Conservation (phyloP, 208 protist species). For the Trypanosoma lewisi region DNA sequence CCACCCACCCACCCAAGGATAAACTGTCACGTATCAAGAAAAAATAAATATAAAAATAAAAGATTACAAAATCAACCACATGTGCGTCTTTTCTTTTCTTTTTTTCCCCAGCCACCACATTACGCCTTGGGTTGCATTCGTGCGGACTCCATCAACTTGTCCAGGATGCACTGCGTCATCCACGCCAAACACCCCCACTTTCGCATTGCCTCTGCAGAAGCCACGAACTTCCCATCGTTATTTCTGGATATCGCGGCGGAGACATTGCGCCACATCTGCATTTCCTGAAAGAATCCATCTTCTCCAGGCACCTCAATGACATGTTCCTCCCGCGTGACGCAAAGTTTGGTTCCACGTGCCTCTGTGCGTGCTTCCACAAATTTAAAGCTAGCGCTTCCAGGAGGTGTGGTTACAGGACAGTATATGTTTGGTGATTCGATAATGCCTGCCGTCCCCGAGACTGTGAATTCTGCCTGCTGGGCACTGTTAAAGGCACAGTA, state of each 20-base stretch:
- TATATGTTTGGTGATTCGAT: conserved; percentile 40
- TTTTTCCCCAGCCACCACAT: too few relatives aligned
- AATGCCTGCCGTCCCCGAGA: conserved; percentile 38
- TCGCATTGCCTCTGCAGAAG: conserved; percentile 28
- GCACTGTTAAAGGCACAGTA: conserved; percentile 28
- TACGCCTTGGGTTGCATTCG: too few relatives aligned
- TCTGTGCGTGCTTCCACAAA: conserved; percentile 24
- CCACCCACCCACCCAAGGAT: too few relatives aligned
- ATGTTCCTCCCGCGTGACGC: conserved; percentile 26
- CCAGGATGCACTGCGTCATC: conserved; percentile 49
- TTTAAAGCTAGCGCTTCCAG: conserved; percentile 23
- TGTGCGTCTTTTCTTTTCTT: too few relatives aligned
- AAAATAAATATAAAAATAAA: too few relatives aligned
- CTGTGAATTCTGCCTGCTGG: conserved; percentile 31
- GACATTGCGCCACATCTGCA: conserved; percentile 61
- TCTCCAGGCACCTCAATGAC: conserved; percentile 39
- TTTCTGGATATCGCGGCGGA: conserved; percentile 21
- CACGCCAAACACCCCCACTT: conserved; percentile 52
- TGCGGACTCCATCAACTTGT: conserved; percentile 50
- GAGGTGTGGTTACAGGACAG: conserved; percentile 25
- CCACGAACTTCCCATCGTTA: conserved; percentile 24
- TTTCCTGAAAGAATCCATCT: conserved; percentile 39
- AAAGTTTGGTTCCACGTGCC: conserved; percentile 15
- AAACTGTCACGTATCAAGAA: too few relatives aligned
- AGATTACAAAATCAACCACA: too few relatives aligned